A percentile compares a stretch with the other conserved stretches of the same genome.
phyloP scores from a whole-genome alignment of 352 stramenopile species.

The Pseudoperonospora humuli region DNA sequence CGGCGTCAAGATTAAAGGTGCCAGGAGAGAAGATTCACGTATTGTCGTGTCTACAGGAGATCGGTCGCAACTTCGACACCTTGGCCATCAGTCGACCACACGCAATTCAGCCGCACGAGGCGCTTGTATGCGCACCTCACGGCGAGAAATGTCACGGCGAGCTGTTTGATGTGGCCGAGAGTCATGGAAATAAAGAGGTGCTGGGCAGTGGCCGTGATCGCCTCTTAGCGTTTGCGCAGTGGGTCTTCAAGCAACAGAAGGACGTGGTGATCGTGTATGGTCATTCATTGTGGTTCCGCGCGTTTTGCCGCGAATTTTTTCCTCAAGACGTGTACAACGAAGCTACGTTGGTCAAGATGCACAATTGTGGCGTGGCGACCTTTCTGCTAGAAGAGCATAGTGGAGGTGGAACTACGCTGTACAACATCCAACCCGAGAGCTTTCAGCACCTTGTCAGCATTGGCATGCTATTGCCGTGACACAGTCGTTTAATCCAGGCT shows the following conservation, averaged over 20 bases:
- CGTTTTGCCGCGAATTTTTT: slow-evolving; percentile 79
- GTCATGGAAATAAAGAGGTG: slow-evolving; percentile 76
- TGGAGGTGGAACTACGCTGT: slow-evolving; percentile 15
- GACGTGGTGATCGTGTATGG: slow-evolving; percentile 74
- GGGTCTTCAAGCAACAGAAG: slow-evolving; percentile 45
- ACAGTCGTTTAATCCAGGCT: background rate
- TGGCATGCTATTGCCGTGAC: too few relatives aligned
- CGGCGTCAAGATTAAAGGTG: slow-evolving; percentile 44
- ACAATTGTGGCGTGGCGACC: slow-evolving; percentile 69
- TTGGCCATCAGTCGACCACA: slow-evolving; percentile 62
- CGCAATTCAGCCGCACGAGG: slow-evolving; percentile 19
- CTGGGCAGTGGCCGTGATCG: slow-evolving; percentile 48
- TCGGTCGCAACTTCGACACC: slow-evolving; percentile 81
- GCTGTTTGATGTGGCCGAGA: slow-evolving; percentile 71
- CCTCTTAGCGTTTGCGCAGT: slow-evolving; percentile 55
- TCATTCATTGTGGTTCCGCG: slow-evolving; percentile 82
- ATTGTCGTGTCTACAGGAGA: slow-evolving; percentile 76
- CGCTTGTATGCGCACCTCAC: slow-evolving; percentile 20
- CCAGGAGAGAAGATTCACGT: slow-evolving; percentile 67
- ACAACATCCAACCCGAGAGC: slow-evolving; percentile 36
- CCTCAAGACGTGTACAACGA: slow-evolving; percentile 29
- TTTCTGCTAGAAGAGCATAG: slow-evolving; percentile 55
- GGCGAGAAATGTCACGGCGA: slow-evolving; percentile 46
- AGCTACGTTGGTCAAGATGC: slow-evolving; percentile 55
- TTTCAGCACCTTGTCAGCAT: slow-evolving; percentile 40